Evolutionary conservation across 2,329 filamentous ascomycete genomes (phyloP).

Genomic region (Alternaria sp.): DNA sequence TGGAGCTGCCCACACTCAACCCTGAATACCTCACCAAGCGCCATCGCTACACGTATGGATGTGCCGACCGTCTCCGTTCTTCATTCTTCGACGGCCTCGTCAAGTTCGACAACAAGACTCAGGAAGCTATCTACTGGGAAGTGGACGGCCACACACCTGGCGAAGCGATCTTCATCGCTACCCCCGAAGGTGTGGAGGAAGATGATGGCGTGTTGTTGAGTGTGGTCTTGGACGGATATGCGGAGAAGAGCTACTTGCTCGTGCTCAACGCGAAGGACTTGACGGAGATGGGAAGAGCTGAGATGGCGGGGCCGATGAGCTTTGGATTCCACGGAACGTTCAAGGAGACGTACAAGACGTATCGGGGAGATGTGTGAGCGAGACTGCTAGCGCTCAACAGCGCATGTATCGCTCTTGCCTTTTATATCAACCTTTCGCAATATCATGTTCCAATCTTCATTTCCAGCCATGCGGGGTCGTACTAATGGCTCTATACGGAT

Average conservation of each 20-base stretch:
- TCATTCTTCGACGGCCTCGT: conserved; percentile 67
- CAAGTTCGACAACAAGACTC: conserved; percentile 68
- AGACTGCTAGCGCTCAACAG: too few relatives aligned
- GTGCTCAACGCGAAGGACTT: conserved; percentile 69
- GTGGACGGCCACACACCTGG: conserved; percentile 68
- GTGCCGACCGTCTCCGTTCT: conserved; percentile 63
- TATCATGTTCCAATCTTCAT: too few relatives aligned
- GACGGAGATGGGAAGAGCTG: conserved; percentile 68
- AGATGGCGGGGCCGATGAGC: conserved; percentile 65
- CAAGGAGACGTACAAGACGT: conserved; percentile 19
- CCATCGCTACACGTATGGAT: conserved; percentile 67
- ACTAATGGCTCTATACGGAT: too few relatives aligned
- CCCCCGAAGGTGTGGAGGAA: conserved; percentile 58
- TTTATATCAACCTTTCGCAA: too few relatives aligned
- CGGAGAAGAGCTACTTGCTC: conserved; percentile 67
- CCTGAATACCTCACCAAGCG: conserved; percentile 58
- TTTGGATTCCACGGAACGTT: conserved; percentile 72
- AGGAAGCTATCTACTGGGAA: conserved; percentile 63
- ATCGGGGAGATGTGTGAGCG: conserved; percentile 14
- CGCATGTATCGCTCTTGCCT: too few relatives aligned
- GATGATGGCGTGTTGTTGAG: conserved; percentile 69
- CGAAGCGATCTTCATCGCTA: conserved; percentile 70
- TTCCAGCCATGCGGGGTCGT: too few relatives aligned
- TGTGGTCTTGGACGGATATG: conserved; percentile 68
- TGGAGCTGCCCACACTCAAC: conserved; percentile 72